Conservation (phyloP, 192 early-diverging fungal genomes). For the Umbelopsis sp. region DNA sequence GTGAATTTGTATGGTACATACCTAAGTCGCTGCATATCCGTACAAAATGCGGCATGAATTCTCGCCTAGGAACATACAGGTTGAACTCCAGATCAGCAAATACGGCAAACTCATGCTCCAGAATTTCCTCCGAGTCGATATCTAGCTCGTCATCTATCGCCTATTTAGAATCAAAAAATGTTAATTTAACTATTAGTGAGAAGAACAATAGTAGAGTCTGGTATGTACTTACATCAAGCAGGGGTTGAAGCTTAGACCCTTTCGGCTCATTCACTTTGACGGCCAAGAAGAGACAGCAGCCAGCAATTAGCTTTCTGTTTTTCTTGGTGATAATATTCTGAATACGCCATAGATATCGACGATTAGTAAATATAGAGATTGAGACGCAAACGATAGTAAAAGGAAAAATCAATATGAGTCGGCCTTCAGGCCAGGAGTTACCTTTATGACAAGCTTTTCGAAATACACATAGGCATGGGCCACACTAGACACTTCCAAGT, state of each 20-base stretch:
- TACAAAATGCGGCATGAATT: constrained; percentile 93
- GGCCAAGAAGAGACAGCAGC: constrained; percentile 79
- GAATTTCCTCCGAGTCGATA: constrained; percentile 75
- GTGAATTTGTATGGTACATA: constrained; percentile 17
- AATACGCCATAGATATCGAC: not conserved
- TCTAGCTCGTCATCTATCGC: constrained; percentile 76
- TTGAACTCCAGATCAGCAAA: constrained; percentile 92
- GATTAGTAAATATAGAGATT: not conserved
- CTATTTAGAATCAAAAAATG: constrained; percentile 28
- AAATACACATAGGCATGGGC: constrained; percentile 92
- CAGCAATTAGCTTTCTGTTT: constrained; percentile 76
- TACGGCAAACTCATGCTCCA: constrained; percentile 87
- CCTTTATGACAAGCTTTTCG: constrained; percentile 91
- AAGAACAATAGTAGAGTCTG: not conserved
- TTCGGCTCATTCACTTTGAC: constrained; percentile 89
- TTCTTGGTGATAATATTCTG: constrained; percentile 67
- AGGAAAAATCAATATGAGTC: too few species aligned
- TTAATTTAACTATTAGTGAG: not conserved
- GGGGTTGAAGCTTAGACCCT: constrained; percentile 58
- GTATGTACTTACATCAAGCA: constrained; percentile 49
- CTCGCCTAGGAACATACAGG: constrained; percentile 81
- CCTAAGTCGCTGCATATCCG: constrained; percentile 72
- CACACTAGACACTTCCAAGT: constrained; percentile 87
- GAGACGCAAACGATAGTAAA: not conserved
- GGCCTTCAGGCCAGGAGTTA: too few species aligned